A percentile compares a stretch with the other conserved stretches of the same genome.
phyloP scores from a whole-genome alignment of 257 asterid genomes.

The Jacaranda copaia region DNA sequence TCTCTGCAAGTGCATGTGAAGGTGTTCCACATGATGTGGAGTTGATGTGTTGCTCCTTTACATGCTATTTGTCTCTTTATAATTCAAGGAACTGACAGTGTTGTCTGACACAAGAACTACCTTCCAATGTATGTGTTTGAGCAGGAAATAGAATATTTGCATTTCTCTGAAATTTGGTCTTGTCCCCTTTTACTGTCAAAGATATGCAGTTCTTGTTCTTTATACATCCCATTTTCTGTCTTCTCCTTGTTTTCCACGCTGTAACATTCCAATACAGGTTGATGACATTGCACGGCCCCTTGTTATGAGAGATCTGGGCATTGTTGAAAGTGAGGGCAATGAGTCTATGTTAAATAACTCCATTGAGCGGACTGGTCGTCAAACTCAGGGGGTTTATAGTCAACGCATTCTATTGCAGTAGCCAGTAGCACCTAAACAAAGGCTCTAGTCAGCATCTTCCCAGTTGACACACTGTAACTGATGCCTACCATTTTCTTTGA shows the following conservation, averaged over 20 bases:
- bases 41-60: neutral
- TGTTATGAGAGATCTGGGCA: constrained; percentile 63
- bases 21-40: neutral
- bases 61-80: neutral
- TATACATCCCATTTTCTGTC: neutral
- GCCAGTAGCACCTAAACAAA: constrained; percentile 64
- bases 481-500: constrained; percentile 25
- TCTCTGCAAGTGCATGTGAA: too few relatives aligned
- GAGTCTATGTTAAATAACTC: constrained; percentile 53
- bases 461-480: constrained; percentile 68
- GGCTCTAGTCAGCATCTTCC: constrained; percentile 54
- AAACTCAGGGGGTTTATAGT: constrained; percentile 48
- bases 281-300: constrained; percentile 94
- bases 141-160: neutral
- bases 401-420: constrained; percentile 53
- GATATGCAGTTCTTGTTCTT: constrained; percentile 19
- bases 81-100: neutral
- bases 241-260: constrained; percentile 32
- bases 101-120: neutral
- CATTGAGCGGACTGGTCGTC: constrained; percentile 51
- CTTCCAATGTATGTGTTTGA: too few relatives aligned
- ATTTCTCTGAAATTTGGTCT: constrained; percentile 4
- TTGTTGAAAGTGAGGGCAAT: constrained; percentile 51
- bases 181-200: neutral
- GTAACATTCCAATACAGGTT: constrained; percentile 49